phyloP scores from a whole-genome alignment of 805 yeast genomes.

The Nakazawaea ambrosiae region DNA sequence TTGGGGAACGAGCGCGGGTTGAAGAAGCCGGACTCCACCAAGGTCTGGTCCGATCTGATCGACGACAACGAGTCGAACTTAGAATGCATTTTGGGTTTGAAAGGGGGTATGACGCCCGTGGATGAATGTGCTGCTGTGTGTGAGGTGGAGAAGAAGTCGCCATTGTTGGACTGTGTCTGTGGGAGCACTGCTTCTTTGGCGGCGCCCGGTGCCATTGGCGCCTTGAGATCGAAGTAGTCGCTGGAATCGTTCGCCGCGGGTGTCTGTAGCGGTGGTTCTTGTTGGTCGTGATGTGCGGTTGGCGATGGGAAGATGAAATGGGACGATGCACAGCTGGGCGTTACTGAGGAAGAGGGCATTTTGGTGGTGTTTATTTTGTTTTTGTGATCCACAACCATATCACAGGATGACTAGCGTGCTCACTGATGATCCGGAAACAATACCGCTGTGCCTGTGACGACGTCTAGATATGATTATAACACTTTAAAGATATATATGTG shows the following conservation, averaged over 20 bases:
- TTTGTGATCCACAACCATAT: no score
- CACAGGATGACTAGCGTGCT: no score
- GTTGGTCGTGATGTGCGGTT: not conserved
- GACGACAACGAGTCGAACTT: conserved; percentile 7
- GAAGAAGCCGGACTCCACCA: conserved; percentile 5
- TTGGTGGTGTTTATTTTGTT: no score
- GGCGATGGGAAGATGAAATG: conserved; percentile 7
- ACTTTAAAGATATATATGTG: no score
- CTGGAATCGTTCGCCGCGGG: no score
- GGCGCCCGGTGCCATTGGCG: no score
- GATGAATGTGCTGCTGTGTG: no score
- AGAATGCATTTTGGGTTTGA: conserved; percentile 1
- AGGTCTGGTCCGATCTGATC: conserved; percentile 2
- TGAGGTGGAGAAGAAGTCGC: not conserved
- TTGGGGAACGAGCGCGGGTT: not conserved
- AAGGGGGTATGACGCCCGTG: not conserved
- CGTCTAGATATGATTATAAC: no score
- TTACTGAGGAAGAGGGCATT: conserved; percentile 2
- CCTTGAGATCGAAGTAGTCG: not conserved
- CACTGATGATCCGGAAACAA: no score
- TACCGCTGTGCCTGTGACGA: no score
- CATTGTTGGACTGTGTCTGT: not conserved
- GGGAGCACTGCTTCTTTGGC: no score
- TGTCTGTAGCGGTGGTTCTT: not conserved
- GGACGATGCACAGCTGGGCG: conserved; percentile 7